phyloP scores from a whole-genome alignment of 441 rosid species.

The Eruca vesicaria region DNA sequence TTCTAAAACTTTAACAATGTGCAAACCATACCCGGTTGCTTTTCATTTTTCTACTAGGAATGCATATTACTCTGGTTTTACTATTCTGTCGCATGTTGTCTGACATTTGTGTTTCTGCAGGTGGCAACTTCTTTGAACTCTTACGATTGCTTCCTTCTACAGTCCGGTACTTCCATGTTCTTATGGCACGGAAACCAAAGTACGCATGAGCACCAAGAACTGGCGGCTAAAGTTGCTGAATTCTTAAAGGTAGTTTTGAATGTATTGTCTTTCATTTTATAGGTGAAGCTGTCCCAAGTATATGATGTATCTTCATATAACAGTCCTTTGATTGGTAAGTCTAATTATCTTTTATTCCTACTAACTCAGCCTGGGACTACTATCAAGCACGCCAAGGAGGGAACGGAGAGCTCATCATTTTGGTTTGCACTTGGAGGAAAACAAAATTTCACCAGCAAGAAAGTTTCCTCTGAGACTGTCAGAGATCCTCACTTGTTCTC shows the following conservation, averaged over 20 bases:
- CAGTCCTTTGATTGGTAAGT: not conserved
- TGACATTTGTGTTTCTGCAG: constrained; percentile 43
- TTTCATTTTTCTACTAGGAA: not conserved
- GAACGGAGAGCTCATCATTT: constrained; percentile 95
- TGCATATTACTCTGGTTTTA: constrained; percentile 1
- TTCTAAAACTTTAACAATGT: constrained; percentile 2
- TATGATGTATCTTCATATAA: not conserved
- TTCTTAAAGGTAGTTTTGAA: constrained; percentile 65
- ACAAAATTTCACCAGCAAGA: constrained; percentile 86
- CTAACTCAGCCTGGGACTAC: constrained; percentile 80
- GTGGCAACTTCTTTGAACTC: constrained; percentile 88
- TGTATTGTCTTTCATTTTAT: not conserved
- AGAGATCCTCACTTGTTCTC: constrained; percentile 93
- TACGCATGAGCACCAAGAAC: constrained; percentile 82
- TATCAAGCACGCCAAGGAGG: constrained; percentile 93
- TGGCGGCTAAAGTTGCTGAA: constrained; percentile 77
- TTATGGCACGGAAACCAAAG: constrained; percentile 93
- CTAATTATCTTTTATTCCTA: constrained; percentile 18
- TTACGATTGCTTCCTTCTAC: constrained; percentile 81
- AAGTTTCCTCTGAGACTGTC: constrained; percentile 53
- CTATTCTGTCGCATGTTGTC: not conserved
- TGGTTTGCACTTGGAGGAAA: constrained; percentile 99
- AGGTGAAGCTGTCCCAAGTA: constrained; percentile 2
- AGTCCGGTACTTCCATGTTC: constrained; percentile 85
- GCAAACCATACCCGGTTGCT: not conserved